A percentile compares a stretch with the other conserved stretches of the same genome.
Evolutionary conservation across 139 green algal species (phyloP).

Genomic region (Chlamydomonas sphaeroides): DNA sequence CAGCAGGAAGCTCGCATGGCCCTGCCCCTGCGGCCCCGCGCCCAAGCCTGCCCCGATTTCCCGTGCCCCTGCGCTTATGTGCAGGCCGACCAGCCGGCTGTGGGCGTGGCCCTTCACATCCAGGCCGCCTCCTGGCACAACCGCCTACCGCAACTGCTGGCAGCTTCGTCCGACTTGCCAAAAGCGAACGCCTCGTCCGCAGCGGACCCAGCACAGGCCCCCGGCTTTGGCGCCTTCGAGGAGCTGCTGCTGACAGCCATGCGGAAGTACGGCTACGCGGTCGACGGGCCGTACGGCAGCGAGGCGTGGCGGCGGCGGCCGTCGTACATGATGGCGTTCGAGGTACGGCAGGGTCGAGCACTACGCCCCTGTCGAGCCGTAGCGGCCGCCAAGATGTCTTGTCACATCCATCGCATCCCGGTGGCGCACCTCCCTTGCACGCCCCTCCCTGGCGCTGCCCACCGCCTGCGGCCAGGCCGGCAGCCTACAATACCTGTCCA

Average conservation of each 20-base stretch:
- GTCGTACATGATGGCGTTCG: slow-evolving; percentile 33
- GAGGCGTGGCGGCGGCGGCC: slow-evolving; percentile 24
- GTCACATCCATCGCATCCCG: background rate
- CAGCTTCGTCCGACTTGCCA: background rate
- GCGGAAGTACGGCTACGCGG: slow-evolving; percentile 16
- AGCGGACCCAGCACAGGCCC: too few relatives aligned
- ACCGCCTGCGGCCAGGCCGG: slow-evolving; percentile 3
- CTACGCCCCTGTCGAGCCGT: too few relatives aligned
- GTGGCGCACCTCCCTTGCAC: background rate
- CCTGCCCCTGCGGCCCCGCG: background rate
- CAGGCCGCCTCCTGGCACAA: slow-evolving; percentile 23
- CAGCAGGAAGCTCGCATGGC: background rate
- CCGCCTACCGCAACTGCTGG: background rate
- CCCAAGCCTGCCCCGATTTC: background rate
- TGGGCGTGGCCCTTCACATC: slow-evolving; percentile 32
- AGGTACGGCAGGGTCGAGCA: background rate
- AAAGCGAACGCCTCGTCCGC: too few relatives aligned
- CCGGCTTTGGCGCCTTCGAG: too few relatives aligned
- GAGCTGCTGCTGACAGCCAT: slow-evolving; percentile 20
- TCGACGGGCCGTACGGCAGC: slow-evolving; percentile 9
- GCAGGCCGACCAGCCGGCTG: background rate
- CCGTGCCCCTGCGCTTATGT: background rate
- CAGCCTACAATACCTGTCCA: slow-evolving; percentile 21
- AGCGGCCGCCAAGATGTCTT: background rate
- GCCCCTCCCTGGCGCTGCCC: background rate